Evolutionary conservation across 2,329 filamentous ascomycete species (phyloP), one percentile per base, ranked within the genome.

Genomic region (Pyricularia sp.): DNA sequence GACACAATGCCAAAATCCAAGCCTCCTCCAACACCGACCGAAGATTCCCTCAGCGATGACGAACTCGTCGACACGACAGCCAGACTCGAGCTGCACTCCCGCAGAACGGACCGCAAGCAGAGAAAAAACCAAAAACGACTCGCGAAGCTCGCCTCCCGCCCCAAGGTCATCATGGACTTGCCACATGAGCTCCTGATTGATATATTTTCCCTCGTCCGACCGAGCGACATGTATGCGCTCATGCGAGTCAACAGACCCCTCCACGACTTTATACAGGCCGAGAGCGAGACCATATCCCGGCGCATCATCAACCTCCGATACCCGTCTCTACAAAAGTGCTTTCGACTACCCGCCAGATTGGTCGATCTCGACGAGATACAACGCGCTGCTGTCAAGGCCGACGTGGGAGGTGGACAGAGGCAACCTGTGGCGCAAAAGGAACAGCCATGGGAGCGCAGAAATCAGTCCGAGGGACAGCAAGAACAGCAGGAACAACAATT

Each of bases 141-240:
- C 9, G 74, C 74, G 68, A 76, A 74, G 66, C 70, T 69, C 4
- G 70, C 69, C 30, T 70, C 71, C 33, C 67, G 69, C 62, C 70
- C 73, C 35, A 72, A 68, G 22, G 72, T 75, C 33, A 71, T 84
- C 12, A 68, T 79, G 26, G 76, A 79, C 66, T 75, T 86, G 0
- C 83, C 84, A 0, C 78, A 78, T 19, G 84, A 86, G 70, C 72
- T 86, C 1, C 66, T 84, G 3, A 70, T 81, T 31, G 74, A 78
- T 49, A 77, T 84, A 19, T 66, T 85, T 1, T 69, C 71, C n/a
- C 70, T 76, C 22, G 73, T 84, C 9, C 73, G 68, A 0, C 82
- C 84, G 0, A 80, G 78, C 72, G 82, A 85, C 59, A 68, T 85
- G 24, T 76, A 83, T 68, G 74, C 69, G 1, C 72, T 84, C 2